These are phyloP conservation scores for Boletus sensibilis DNA, from an alignment of 768 basidiomycete genomes.

Conservation along the genomic window DNA sequence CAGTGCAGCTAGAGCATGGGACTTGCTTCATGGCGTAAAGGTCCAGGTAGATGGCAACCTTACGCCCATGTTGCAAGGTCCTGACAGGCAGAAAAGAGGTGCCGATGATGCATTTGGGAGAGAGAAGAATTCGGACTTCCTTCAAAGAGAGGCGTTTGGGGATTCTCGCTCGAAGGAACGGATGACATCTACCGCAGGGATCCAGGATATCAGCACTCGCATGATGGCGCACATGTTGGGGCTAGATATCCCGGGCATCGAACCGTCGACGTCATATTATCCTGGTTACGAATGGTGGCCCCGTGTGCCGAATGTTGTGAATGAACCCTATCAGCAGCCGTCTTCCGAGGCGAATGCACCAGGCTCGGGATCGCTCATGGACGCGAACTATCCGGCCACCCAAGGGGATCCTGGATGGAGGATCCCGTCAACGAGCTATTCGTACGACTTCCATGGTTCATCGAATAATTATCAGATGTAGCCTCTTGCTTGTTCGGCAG, in stretches of 20 bases:
- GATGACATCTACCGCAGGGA: conserved; percentile 36
- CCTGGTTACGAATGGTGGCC: conserved; percentile 70
- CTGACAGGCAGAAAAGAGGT: conserved; percentile 53
- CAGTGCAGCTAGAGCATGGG: conserved; percentile 62
- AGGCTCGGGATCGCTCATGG: conserved; percentile 8
- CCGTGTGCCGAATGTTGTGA: conserved; percentile 27
- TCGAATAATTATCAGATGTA: conserved; percentile 25
- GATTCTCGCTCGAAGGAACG: conserved; percentile 24
- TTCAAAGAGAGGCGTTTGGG: conserved; percentile 42
- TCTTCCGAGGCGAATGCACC: conserved; percentile 4
- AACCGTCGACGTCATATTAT: conserved; percentile 50
- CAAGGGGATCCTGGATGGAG: conserved; percentile 25
- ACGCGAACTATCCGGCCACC: conserved; percentile 16
- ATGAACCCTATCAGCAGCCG: conserved; percentile 17
- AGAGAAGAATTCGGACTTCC: conserved; percentile 48
- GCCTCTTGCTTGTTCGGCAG: not conserved
- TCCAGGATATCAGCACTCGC: conserved; percentile 61
- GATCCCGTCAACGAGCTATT: conserved; percentile 11
- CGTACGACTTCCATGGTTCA: conserved; percentile 21
- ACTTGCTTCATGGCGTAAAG: conserved; percentile 65
- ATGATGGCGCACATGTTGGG: conserved; percentile 76
- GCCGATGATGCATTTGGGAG: conserved; percentile 65
- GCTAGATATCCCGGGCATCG: conserved; percentile 59
- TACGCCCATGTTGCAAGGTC: conserved; percentile 36
- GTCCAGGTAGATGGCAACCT: conserved; percentile 46